Percentiles rank a stretch among this genome's conserved stretches.
phyloP scores from a whole-genome alignment of 352 stramenopile species.

The Phytophthora aleatoria region DNA sequence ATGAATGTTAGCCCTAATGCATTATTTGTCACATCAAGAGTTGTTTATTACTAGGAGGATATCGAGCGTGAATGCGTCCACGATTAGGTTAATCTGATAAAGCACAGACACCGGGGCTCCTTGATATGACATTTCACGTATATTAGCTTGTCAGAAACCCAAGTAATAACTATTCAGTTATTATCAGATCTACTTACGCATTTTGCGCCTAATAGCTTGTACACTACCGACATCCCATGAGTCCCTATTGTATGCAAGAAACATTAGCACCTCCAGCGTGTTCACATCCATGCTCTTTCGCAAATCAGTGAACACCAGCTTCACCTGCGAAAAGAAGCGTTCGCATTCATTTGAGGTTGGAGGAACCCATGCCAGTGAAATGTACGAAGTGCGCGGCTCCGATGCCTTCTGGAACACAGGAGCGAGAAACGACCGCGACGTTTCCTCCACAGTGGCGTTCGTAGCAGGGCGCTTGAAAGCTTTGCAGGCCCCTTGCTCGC shows the following conservation, averaged over 20 bases:
- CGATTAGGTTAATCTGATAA: conserved; percentile 73
- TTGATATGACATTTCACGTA: too few species aligned
- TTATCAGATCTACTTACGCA: neutral
- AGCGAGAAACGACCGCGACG: neutral
- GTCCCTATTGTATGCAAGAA: neutral
- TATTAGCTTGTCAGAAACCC: too few species aligned
- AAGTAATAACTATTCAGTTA: too few species aligned
- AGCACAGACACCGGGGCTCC: neutral
- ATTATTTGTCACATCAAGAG: neutral
- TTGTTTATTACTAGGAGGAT: conserved; percentile 51
- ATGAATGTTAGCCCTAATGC: neutral
- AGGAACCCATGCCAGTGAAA: neutral
- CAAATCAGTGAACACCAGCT: neutral
- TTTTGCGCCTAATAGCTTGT: neutral
- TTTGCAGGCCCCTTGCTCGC: neutral
- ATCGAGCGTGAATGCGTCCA: conserved; percentile 77
- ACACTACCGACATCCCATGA: neutral
- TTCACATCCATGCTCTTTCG: neutral
- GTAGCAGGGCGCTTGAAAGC: neutral
- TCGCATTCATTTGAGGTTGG: neutral
- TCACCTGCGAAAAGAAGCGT: neutral
- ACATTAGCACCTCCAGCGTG: neutral
- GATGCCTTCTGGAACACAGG: neutral
- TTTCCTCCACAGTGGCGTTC: neutral
- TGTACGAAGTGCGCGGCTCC: neutral